Evolutionary conservation across 768 basidiomycete genomes (phyloP), one percentile per base, ranked within the genome.

Genomic region (Cyathus striatus): DNA sequence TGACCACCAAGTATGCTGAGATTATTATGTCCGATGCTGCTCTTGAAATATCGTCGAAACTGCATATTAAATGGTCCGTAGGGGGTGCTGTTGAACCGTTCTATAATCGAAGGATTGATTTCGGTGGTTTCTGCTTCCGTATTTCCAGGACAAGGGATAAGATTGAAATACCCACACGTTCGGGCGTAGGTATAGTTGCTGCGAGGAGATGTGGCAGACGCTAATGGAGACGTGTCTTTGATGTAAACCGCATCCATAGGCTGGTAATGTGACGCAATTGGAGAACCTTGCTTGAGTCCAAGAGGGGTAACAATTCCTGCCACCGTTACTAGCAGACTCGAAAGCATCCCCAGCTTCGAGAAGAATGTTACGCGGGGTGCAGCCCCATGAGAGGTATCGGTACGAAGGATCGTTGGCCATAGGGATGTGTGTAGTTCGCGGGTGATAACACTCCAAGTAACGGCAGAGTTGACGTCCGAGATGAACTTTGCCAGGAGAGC

Each of bases 11-110:
- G 13, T 6, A 39, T 36, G 9, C 41, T 44, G 3, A 48, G 32
- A n/a, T 24, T 50, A 22, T 55, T 48, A 10, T 24, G 41, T 1
- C 46, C 46, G 4, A 37, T 44, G 9, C 40, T 44, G 10, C 49
- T 49, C 5, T 49, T 22, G 18, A 46, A 57, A 26, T 49, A 57
- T 21, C 40, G 44, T 12, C 56, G 33, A 32, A 49, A 57, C 38
- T 53, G 44, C 54, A 57, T 55, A 20, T 30, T 34, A 23, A 57
- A 57, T 10, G 54, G 42, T 12, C 53, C 47, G 35, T 55, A 43
- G 1, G 49, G 44, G 9, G 51, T 57, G 21, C 47, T 47, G 40
- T 49, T 53, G 45, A 57, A 57, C 3, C 20, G 46, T 5, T 40
- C 43, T 2, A 53, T 18, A 12, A 49, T 33, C 5, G 41, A 49